Conservation (phyloP, 495 filamentous ascomycete genomes). For the Aspergillus incahuasiensis region DNA sequence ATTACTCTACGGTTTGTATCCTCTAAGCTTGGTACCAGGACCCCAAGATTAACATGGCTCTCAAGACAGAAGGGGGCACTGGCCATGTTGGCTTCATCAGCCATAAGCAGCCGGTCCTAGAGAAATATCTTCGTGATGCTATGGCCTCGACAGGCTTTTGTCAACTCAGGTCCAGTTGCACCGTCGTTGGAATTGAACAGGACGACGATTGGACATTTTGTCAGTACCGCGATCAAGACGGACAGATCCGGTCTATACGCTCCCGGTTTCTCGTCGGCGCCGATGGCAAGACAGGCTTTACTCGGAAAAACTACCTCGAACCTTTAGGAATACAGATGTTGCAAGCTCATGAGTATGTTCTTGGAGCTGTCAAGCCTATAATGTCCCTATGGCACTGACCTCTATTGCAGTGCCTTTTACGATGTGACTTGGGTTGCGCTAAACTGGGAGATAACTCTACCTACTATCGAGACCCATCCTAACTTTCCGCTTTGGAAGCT, state of each 20-base stretch:
- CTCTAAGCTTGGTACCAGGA: not conserved
- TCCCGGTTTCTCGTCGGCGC: constrained; percentile 44
- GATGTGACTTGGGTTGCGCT: constrained; percentile 50
- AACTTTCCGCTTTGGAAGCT: constrained; percentile 46
- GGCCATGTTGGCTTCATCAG: constrained; percentile 35
- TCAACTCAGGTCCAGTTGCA: constrained; percentile 32
- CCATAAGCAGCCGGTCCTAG: constrained; percentile 25
- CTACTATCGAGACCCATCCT: constrained; percentile 45
- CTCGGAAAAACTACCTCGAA: constrained; percentile 47
- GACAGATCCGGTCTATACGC: constrained; percentile 20
- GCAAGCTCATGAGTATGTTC: constrained; percentile 24
- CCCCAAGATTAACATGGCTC: not conserved
- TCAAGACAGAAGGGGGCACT: constrained; percentile 30
- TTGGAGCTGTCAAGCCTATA: not conserved
- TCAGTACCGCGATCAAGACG: constrained; percentile 30
- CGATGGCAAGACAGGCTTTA: constrained; percentile 49
- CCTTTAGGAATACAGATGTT: constrained; percentile 39
- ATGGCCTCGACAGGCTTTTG: constrained; percentile 23
- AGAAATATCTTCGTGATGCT: constrained; percentile 23
- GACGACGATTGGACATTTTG: constrained; percentile 29
- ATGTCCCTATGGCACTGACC: not conserved
- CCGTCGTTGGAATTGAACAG: constrained; percentile 25
- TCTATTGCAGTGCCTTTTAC: constrained; percentile 29
- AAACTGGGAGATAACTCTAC: constrained; percentile 43
- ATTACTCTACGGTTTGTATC: constrained; percentile 23